phyloP scores from a whole-genome alignment of 1,284 basidiomycete species.

The Porogramme epimiltina region DNA sequence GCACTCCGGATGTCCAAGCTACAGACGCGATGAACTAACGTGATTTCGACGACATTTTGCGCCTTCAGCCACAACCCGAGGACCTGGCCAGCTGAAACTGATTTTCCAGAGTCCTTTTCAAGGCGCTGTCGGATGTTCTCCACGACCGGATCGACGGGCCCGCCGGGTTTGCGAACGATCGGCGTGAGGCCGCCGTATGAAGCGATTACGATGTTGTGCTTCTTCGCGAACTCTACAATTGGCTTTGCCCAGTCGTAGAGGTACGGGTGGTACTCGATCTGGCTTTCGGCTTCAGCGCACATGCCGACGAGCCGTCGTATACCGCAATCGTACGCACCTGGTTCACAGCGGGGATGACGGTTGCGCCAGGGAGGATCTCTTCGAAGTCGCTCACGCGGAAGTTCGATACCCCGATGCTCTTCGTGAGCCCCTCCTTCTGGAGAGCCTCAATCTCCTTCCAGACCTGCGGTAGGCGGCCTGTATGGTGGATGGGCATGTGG shows the following conservation, averaged over 20 bases:
- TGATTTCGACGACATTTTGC: constrained; percentile 47
- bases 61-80: constrained; percentile 38
- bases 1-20: too few relatives aligned
- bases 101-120: constrained; percentile 34
- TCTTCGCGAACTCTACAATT: constrained; percentile 54
- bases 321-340: constrained; percentile 52
- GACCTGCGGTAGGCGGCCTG: constrained; percentile 49
- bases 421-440: constrained; percentile 67
- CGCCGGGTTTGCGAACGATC: constrained; percentile 57
- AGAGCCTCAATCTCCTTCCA: constrained; percentile 79
- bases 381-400: constrained; percentile 70
- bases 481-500: constrained; percentile 56
- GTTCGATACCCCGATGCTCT: constrained; percentile 86
- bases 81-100: constrained; percentile 35
- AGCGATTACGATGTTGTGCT: constrained; percentile 66
- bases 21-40: constrained; percentile 53
- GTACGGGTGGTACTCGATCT: constrained; percentile 87
- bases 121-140: constrained; percentile 18
- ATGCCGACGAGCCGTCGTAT: not conserved
- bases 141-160: constrained; percentile 50
- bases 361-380: constrained; percentile 59
- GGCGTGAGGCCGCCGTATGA: constrained; percentile 70
- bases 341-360: constrained; percentile 71
- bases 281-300: not conserved
- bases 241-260: constrained; percentile 60